phyloP scores from a whole-genome alignment of 371 early-diverging fungal genomes.

The Umbelopsis sp. region DNA sequence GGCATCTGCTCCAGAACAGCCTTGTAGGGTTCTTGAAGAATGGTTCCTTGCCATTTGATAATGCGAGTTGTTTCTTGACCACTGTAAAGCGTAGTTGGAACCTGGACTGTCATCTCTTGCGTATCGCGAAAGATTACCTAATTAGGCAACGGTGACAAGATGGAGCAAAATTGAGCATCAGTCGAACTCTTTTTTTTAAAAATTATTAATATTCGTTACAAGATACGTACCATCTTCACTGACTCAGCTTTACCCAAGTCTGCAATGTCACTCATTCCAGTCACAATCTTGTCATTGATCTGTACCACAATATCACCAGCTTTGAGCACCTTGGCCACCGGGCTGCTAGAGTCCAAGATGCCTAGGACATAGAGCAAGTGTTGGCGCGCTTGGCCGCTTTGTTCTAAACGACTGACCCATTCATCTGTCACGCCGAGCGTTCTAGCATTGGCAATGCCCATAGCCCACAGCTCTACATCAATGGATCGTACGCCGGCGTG shows the following conservation, averaged over 20 bases:
- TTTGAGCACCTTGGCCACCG: conserved; percentile 62
- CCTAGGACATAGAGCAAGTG: conserved; percentile 73
- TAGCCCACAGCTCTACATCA: conserved; percentile 78
- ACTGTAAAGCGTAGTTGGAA: conserved; percentile 59
- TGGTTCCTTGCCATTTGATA: conserved; percentile 86
- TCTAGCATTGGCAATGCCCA: conserved; percentile 79
- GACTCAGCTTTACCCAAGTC: conserved; percentile 29
- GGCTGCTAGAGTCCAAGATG: conserved; percentile 54
- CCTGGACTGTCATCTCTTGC: conserved; percentile 41
- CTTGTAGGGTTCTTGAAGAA: conserved; percentile 75
- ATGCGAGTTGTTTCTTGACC: conserved; percentile 64
- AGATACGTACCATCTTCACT: conserved; percentile 40
- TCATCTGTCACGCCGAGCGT: conserved; percentile 75
- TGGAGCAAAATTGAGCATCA: too few species aligned
- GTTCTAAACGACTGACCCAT: conserved; percentile 72
- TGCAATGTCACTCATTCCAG: conserved; percentile 65
- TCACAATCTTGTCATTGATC: conserved; percentile 66
- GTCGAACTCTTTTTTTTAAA: too few species aligned
- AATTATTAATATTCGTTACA: too few species aligned
- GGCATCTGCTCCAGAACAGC: conserved; percentile 81
- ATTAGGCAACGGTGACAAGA: background rate
- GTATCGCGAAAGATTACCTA: conserved; percentile 65
- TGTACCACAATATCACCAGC: conserved; percentile 83
- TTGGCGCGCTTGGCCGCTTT: conserved; percentile 47
- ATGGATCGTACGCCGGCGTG: conserved; percentile 53